Conservation (phyloP, 2,329 filamentous ascomycete genomes). For the Neonectria hederae region DNA sequence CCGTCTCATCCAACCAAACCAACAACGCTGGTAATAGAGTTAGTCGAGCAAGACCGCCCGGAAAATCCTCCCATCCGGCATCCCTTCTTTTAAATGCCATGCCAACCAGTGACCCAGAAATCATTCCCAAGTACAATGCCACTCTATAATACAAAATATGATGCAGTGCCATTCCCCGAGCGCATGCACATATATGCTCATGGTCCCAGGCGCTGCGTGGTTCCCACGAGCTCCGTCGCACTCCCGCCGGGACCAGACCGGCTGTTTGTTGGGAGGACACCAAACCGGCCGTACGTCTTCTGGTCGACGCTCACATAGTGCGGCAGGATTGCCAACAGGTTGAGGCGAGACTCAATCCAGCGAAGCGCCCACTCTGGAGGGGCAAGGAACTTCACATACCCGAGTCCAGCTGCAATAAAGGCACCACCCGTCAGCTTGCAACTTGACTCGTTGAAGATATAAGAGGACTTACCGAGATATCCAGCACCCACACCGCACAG, state of each 20-base stretch:
- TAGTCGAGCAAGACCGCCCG: neutral
- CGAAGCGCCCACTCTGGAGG: slow-evolving; percentile 88
- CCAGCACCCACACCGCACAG: slow-evolving; percentile 84
- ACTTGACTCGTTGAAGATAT: neutral
- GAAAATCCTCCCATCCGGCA: slow-evolving; percentile 5
- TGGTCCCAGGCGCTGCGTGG: slow-evolving; percentile 74
- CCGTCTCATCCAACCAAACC: neutral
- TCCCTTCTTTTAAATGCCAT: slow-evolving; percentile 19
- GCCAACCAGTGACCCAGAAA: slow-evolving; percentile 20
- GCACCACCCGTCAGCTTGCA: slow-evolving; percentile 21
- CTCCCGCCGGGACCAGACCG: slow-evolving; percentile 50
- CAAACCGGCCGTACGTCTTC: slow-evolving; percentile 93
- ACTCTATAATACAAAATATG: slow-evolving; percentile 27
- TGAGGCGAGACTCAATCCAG: slow-evolving; percentile 89
- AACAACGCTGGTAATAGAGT: neutral
- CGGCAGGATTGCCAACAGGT: slow-evolving; percentile 82
- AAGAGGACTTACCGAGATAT: slow-evolving; percentile 76
- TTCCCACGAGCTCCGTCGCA: slow-evolving; percentile 66
- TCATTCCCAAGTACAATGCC: slow-evolving; percentile 19
- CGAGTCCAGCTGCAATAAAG: slow-evolving; percentile 72
- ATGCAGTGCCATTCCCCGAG: slow-evolving; percentile 10
- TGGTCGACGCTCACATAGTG: slow-evolving; percentile 96
- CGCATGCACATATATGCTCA: slow-evolving; percentile 49
- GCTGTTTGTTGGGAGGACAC: slow-evolving; percentile 75
- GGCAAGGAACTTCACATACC: slow-evolving; percentile 88